phyloP scores from a whole-genome alignment of 805 yeast genomes.

The Tetrapisispora phaffii region DNA sequence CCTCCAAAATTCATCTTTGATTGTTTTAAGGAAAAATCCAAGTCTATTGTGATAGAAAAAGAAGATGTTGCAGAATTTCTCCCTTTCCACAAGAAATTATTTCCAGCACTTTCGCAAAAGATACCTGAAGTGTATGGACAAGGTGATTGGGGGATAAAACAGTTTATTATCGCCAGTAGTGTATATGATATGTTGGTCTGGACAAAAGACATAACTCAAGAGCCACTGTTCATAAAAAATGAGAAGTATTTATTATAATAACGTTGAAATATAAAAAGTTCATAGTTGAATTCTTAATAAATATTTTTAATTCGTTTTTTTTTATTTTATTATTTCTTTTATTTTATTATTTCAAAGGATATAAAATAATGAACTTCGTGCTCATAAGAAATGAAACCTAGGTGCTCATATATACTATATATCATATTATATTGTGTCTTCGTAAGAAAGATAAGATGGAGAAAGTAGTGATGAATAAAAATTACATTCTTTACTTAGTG shows the following conservation, averaged over 20 bases:
- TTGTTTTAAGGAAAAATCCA: conserved; percentile 31
- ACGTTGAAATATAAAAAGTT: neutral
- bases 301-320: neutral
- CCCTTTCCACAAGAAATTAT: conserved; percentile 43
- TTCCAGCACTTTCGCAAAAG: conserved; percentile 38
- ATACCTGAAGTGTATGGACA: conserved; percentile 49
- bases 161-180: conserved; percentile 38
- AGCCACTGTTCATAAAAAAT: conserved; percentile 28
- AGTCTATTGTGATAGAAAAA: conserved; percentile 34
- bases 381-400: neutral
- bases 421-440: neutral
- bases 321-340: too few species aligned
- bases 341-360: neutral
- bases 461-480: neutral
- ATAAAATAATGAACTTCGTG: conserved; percentile 30
- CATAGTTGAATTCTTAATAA: too few species aligned
- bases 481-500: too few species aligned
- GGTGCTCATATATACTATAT: neutral
- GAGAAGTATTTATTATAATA: neutral
- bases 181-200: conserved; percentile 45
- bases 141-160: conserved; percentile 38
- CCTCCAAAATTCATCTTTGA: conserved; percentile 41
- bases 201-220: conserved; percentile 30
- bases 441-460: too few species aligned
- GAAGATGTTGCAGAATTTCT: conserved; percentile 48